A percentile compares a stretch with the other conserved stretches of the same genome.
These are phyloP conservation scores for Monosporascus sp. DNA, from an alignment of 2,329 filamentous ascomycete genomes.

Conservation along the genomic window DNA sequence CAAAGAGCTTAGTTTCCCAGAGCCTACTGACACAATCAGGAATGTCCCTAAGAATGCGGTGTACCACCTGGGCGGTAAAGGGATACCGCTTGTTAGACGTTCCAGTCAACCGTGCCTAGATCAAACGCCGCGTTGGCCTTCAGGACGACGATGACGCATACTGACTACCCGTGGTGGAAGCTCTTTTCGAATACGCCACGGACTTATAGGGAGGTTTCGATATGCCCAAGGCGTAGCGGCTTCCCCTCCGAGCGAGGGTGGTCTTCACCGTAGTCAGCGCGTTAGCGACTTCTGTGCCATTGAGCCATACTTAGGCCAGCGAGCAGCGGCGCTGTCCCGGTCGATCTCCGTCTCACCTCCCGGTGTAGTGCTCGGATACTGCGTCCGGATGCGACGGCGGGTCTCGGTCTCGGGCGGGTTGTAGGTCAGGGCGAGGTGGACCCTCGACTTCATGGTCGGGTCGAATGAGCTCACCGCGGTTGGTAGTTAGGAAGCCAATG, in stretches of 20 bases:
- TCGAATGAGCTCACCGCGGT: conserved; percentile 33
- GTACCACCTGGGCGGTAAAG: too few species aligned
- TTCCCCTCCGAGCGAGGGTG: conserved; percentile 16
- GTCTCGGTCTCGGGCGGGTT: conserved; percentile 12
- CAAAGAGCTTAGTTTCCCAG: too few species aligned
- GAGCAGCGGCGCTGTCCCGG: conserved; percentile 3
- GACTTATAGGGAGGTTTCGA: conserved; percentile 24
- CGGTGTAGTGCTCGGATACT: conserved; percentile 13
- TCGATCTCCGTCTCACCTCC: conserved; percentile 8
- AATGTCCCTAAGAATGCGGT: too few species aligned
- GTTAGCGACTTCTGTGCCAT: conserved; percentile 23
- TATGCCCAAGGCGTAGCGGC: conserved; percentile 15
- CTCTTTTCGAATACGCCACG: conserved; percentile 17
- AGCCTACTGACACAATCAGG: too few species aligned
- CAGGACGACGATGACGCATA: too few species aligned
- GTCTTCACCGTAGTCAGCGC: conserved; percentile 20
- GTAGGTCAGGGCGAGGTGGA: conserved; percentile 34
- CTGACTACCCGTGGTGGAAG: neutral
- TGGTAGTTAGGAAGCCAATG: conserved; percentile 41
- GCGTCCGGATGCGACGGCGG: conserved; percentile 20
- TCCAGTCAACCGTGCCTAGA: too few species aligned
- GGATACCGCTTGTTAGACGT: too few species aligned
- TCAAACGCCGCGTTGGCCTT: too few species aligned
- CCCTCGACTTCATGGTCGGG: conserved; percentile 36
- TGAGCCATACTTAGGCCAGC: conserved; percentile 11